Evolutionary conservation across 345 rosid species (phyloP).

Genomic region (Gynandropsis gynandra): DNA sequence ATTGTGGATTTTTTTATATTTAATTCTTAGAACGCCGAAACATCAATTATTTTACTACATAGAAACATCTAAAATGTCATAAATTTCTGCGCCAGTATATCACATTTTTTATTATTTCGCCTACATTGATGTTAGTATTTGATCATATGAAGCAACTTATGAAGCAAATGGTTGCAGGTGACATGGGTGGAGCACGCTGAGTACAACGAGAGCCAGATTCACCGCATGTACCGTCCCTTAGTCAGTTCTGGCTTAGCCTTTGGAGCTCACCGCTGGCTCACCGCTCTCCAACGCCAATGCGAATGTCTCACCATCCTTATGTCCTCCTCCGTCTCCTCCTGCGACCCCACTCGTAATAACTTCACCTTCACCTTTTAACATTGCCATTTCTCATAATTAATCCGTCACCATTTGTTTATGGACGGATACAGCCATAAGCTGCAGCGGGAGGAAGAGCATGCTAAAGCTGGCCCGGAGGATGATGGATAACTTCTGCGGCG

Average conservation of each 20-base stretch:
- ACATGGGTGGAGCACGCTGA: constrained; percentile 95
- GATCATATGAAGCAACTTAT: too few relatives aligned
- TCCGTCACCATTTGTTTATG: background rate
- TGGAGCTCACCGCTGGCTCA: constrained; percentile 88
- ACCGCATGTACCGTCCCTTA: constrained; percentile 59
- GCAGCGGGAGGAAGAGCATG: constrained; percentile 80
- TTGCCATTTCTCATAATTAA: background rate
- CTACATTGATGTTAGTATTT: too few relatives aligned
- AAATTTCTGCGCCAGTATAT: background rate
- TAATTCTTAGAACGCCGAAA: too few relatives aligned
- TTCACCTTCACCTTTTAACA: background rate
- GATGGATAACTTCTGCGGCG: constrained; percentile 87
- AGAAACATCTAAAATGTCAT: constrained; percentile 9
- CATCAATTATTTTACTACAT: background rate
- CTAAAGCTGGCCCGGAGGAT: constrained; percentile 80
- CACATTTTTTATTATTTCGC: too few relatives aligned
- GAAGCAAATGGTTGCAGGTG: too few relatives aligned
- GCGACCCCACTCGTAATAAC: constrained; percentile 16
- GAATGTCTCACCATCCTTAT: constrained; percentile 84
- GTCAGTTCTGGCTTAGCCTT: constrained; percentile 69
- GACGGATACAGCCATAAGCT: constrained; percentile 19
- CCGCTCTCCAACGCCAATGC: constrained; percentile 79
- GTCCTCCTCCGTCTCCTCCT: constrained; percentile 49
- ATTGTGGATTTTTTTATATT: too few relatives aligned
- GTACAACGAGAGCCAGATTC: constrained; percentile 65